These are phyloP conservation scores for Penicillium lagena DNA, from an alignment of 495 filamentous ascomycete genomes.

Conservation along the genomic window DNA sequence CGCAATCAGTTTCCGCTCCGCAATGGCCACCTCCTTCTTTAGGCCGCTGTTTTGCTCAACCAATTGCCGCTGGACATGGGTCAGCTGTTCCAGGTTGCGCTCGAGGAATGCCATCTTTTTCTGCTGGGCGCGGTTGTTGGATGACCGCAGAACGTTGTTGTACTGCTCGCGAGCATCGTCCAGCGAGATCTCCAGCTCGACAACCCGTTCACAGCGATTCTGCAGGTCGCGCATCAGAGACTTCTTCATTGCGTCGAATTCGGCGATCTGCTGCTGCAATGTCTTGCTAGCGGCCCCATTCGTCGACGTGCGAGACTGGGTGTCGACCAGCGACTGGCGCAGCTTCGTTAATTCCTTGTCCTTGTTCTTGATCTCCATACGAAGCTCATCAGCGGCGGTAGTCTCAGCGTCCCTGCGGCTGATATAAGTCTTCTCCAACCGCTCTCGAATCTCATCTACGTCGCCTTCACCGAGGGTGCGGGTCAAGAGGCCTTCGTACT, in stretches of 20 bases:
- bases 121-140: conserved; percentile 95
- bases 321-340: conserved; percentile 66
- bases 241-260: conserved; percentile 99
- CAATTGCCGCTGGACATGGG: conserved; percentile 91
- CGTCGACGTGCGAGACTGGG: conserved; percentile 55
- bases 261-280: conserved; percentile 93
- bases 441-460: conserved; percentile 72
- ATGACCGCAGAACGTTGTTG: conserved; percentile 91
- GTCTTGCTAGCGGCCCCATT: conserved; percentile 80
- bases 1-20: conserved; percentile 92
- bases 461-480: conserved; percentile 74
- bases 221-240: conserved; percentile 97
- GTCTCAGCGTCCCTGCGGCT: conserved; percentile 65
- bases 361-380: conserved; percentile 62
- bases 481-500: conserved; percentile 76
- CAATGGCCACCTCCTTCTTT: conserved; percentile 99
- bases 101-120: conserved; percentile 99
- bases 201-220: conserved; percentile 95
- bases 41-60: conserved; percentile 94
- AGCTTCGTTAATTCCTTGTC: conserved; percentile 71
- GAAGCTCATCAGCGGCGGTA: conserved; percentile 64
- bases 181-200: conserved; percentile 93
- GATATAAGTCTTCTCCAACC: conserved; percentile 68
- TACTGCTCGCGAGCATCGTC: conserved; percentile 98
- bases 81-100: conserved; percentile 95